Conservation (phyloP, 2,329 filamentous ascomycete species). For the Colletotrichum musicola region DNA sequence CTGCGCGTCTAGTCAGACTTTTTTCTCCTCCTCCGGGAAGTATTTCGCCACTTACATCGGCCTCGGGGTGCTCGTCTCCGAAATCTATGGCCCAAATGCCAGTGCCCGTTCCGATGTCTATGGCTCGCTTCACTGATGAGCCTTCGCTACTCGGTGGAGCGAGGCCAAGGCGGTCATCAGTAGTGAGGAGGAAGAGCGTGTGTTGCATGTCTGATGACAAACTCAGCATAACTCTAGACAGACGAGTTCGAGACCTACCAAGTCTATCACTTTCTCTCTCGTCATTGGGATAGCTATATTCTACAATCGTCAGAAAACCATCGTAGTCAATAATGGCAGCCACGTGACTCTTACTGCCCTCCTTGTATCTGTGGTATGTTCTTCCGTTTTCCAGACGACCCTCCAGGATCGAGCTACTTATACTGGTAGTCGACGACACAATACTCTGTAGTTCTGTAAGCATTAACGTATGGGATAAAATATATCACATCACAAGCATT, state of each 20-base stretch:
- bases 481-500: not conserved
- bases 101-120: conserved; percentile 63
- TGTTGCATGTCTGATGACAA: conserved; percentile 50
- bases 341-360: conserved; percentile 11
- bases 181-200: conserved; percentile 48
- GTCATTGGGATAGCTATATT: conserved; percentile 37
- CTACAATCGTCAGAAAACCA: conserved; percentile 1
- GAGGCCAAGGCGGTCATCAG: conserved; percentile 46
- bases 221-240: not conserved
- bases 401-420: conserved; percentile 43
- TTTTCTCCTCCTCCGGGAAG: not conserved
- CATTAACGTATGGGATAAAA: not conserved
- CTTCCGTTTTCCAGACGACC: conserved; percentile 53
- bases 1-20: conserved; percentile 9
- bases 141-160: conserved; percentile 43
- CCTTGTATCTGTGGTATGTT: conserved; percentile 50
- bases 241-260: not conserved
- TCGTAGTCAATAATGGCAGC: not conserved
- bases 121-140: conserved; percentile 44
- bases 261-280: conserved; percentile 32
- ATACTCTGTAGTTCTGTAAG: not conserved
- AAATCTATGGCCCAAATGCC: conserved; percentile 61
- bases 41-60: conserved; percentile 41
- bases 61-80: conserved; percentile 50
- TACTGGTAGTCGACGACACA: conserved; percentile 7